These are phyloP conservation scores for Geotrichum ghanense DNA, from an alignment of 805 yeast genomes.

Conservation along the genomic window DNA sequence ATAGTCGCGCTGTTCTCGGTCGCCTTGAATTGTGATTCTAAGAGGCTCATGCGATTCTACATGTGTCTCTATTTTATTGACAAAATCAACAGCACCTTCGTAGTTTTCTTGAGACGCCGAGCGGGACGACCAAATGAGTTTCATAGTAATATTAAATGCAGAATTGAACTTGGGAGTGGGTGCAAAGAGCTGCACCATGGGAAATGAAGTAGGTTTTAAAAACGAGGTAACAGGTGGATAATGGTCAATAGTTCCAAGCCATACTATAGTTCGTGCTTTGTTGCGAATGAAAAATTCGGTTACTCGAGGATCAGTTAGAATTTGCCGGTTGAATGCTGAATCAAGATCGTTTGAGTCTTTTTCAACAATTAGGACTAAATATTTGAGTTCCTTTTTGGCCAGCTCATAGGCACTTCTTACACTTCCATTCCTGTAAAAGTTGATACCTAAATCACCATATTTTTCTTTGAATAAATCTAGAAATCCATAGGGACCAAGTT, in stretches of 20 bases:
- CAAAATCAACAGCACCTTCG: slow-evolving; percentile 24
- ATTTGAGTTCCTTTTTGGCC: slow-evolving; percentile 60
- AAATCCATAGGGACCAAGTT: slow-evolving; percentile 31
- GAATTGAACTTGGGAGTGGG: slow-evolving; percentile 32
- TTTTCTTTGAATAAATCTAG: slow-evolving; percentile 40
- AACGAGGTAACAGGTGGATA: slow-evolving; percentile 71
- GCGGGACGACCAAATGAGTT: neutral
- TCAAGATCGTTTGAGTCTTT: slow-evolving; percentile 61
- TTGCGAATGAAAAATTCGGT: slow-evolving; percentile 33
- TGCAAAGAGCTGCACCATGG: slow-evolving; percentile 68
- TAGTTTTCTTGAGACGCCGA: neutral
- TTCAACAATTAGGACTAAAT: slow-evolving; percentile 62
- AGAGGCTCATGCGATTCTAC: slow-evolving; percentile 50
- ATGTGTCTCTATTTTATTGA: slow-evolving; percentile 34
- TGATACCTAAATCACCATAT: slow-evolving; percentile 18
- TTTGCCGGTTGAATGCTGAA: slow-evolving; percentile 37
- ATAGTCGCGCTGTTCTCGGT: slow-evolving; percentile 45
- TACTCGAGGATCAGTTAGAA: slow-evolving; percentile 40
- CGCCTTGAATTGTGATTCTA: slow-evolving; percentile 47
- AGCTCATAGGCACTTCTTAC: slow-evolving; percentile 67
- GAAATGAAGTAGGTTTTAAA: slow-evolving; percentile 59
- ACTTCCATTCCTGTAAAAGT: slow-evolving; percentile 53
- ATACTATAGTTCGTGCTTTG: slow-evolving; percentile 42
- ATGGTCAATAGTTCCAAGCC: slow-evolving; percentile 83
- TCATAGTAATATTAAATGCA: neutral